phyloP scores from a whole-genome alignment of 2,329 filamentous ascomycete species.

The Fusarium sp. region DNA sequence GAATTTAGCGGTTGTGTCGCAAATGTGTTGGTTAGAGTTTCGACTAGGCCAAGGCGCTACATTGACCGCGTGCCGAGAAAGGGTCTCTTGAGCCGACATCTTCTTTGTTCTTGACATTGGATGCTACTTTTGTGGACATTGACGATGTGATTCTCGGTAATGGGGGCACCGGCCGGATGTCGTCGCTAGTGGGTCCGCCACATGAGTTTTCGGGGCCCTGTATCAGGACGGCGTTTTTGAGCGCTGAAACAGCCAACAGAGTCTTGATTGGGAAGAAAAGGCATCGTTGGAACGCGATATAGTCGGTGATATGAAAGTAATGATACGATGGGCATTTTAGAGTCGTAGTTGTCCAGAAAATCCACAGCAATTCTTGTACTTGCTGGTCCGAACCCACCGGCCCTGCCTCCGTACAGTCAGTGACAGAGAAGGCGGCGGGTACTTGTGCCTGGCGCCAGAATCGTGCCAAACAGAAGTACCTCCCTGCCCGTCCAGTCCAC shows the following conservation, averaged over 20 bases:
- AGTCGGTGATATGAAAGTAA: too few species aligned
- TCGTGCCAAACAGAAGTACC: conserved; percentile 34
- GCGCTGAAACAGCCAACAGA: conserved; percentile 25
- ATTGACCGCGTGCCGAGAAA: background rate
- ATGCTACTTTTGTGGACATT: conserved; percentile 21
- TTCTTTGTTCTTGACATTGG: background rate
- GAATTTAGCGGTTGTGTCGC: background rate
- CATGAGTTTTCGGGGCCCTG: conserved; percentile 38
- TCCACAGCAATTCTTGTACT: background rate
- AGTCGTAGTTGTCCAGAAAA: background rate
- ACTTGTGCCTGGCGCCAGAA: conserved; percentile 34
- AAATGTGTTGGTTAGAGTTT: background rate
- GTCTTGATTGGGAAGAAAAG: background rate
- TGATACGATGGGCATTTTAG: background rate
- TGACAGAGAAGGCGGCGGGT: conserved; percentile 22
- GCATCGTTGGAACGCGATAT: background rate
- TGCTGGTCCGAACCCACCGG: conserved; percentile 43
- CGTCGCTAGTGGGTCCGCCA: conserved; percentile 47
- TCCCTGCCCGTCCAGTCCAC: conserved; percentile 5
- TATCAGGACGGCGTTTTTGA: conserved; percentile 33
- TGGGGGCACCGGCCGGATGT: conserved; percentile 46
- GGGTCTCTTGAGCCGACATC: background rate
- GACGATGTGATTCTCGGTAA: conserved; percentile 35
- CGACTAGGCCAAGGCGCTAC: background rate
- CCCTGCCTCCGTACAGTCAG: conserved; percentile 28